Evolutionary conservation across 2,329 filamentous ascomycete species (phyloP), one percentile per base, ranked within the genome.

Genomic region (Aaosphaeria pasadenensis): DNA sequence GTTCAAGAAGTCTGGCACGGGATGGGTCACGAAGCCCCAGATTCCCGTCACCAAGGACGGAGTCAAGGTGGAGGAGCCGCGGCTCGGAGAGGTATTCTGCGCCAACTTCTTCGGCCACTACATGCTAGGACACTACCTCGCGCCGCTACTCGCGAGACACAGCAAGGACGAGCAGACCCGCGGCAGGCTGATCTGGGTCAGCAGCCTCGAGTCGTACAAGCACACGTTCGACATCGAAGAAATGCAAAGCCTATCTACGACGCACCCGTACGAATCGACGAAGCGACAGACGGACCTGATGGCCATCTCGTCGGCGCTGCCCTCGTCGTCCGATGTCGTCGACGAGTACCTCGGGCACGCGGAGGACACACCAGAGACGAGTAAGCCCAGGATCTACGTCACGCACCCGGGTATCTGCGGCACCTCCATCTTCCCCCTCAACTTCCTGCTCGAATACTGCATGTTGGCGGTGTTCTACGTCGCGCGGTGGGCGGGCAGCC

Each of bases 91-190:
- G 56, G 84, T 96, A 13, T 99, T 97, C 67, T 87, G 86, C 66
- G 87, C 92, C 43, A 97, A 97, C 64, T 81, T 96, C 30, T 97
- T 99, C 65, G 94, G 94, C 0, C 94, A 99, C 73, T 97, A 99
- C 67, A 74, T 96, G 62, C 83, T 99, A 28, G 83, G 83, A 11
- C 91, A 96, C 68, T 84, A 86, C 63, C 79, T 97, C 7, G 79
- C 87, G 56, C 87, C 89, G 0, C 76, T 96, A 7, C 79, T 99
- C 39, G 57, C 58, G 73, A 75, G 59, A 75, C 82, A 44, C 64
- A 63, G 11, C 62, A 70, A 11, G 58, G 61, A 38, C 54, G 71
- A 48, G 24, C 49, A 56, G 54, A 71, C 36, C 64, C 75, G 53
- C 42, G 88, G 84, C 6, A 83, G 90, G 44, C 80, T 99, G 45